A percentile compares a stretch with the other conserved stretches of the same genome.
phyloP scores from a whole-genome alignment of 2,329 filamentous ascomycete genomes.

The Aspergillus alliaceus region DNA sequence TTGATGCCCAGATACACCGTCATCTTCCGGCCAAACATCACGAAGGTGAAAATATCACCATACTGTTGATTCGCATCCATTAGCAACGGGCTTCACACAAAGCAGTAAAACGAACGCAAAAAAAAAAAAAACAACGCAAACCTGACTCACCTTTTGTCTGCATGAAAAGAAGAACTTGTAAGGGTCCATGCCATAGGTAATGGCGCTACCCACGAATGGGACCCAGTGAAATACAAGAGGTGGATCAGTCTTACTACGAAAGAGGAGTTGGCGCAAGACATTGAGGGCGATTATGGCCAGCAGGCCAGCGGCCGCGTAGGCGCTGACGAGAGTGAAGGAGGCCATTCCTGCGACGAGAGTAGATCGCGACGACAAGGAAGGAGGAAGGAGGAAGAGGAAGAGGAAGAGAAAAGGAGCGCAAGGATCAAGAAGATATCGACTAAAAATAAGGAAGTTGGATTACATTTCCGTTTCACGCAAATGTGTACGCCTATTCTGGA shows the following conservation, averaged over 20 bases:
- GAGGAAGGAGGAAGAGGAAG: no score
- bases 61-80: slow-evolving; percentile 55
- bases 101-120: background rate
- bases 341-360: slow-evolving; percentile 12
- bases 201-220: slow-evolving; percentile 53
- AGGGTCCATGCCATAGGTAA: slow-evolving; percentile 56
- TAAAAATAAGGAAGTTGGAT: background rate
- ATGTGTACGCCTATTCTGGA: background rate
- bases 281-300: slow-evolving; percentile 13
- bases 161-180: slow-evolving; percentile 77
- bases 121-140: no score
- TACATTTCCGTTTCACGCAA: background rate
- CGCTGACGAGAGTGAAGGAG: slow-evolving; percentile 9
- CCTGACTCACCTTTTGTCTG: slow-evolving; percentile 64
- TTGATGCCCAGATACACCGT: slow-evolving; percentile 79
- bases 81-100: slow-evolving; percentile 4
- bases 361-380: background rate
- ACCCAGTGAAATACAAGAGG: slow-evolving; percentile 80
- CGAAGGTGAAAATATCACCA: slow-evolving; percentile 87
- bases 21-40: slow-evolving; percentile 83
- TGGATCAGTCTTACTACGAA: slow-evolving; percentile 62
- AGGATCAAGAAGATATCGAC: background rate
- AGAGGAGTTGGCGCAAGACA: slow-evolving; percentile 18
- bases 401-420: background rate
- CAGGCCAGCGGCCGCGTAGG: slow-evolving; percentile 12